Base-by-base conservation (phyloP, 164 flowering plant genomes). In the Nelumbo lutea region DNA sequence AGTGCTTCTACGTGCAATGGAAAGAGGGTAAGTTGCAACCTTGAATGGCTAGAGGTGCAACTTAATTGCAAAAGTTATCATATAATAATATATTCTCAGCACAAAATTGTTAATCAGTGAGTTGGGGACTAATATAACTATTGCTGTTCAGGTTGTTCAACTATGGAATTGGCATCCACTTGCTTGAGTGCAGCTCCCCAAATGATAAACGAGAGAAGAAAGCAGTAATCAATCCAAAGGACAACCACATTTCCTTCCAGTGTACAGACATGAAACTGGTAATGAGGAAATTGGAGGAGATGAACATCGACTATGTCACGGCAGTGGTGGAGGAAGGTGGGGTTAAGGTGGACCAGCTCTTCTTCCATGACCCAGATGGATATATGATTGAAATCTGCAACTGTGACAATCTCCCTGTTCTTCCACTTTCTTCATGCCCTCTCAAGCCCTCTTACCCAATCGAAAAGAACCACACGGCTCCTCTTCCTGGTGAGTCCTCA, bases 351-450 rank as follows among this genome's bases (percentile, higher is more conserved):
- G 91, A 91, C 62, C 97, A 89, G 66, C 76, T 88, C 68, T 91
- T 91, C 80, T 91, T 91, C 78, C 93, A 89, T 64, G 96, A 91
- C 76, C 97, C 97, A 47, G 96, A 90, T 74, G 93, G 91, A 1
- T 82, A 87, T 78, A 90, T 88, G 93, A 75, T 91, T 39, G 97
- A 91, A 79, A 67, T 91, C 62, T 89, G 96, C 87, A 85, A 91
- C 78, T 91, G 97, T 59, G 88, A 89, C 3, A 85, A 85, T 61
- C 75, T 91, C 57, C 97, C 96, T 1, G 59, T 89, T 14, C 65
- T 88, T 60, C 95, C 94, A 5, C 59, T 88, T 58, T 78, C 85
- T 44, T 64, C 88, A 51, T 83, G 81, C 73, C 62, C 87, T 1
- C 65, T 83, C 66, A 80, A 76, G 69, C 79, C 70, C 15, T 15